Base-by-base conservation (phyloP, 2,329 filamentous ascomycete genomes). In the Neofusicoccum sp. region DNA sequence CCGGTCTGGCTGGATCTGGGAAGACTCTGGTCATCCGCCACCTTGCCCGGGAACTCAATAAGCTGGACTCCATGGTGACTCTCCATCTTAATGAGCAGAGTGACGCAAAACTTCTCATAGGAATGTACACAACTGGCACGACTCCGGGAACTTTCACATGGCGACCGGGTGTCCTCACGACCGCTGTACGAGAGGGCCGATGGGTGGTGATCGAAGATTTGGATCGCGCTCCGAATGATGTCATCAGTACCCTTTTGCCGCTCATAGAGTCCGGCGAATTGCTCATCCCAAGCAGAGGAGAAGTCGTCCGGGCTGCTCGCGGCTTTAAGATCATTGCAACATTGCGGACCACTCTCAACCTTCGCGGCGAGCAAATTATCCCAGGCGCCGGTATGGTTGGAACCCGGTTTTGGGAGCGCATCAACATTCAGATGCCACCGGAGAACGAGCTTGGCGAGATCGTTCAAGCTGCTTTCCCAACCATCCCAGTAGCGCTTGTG, bases 171-270 rank as follows among this genome's bases (percentile, higher is more conserved):
- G 90, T 98, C 20, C 79, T 99, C 67, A 97, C 95, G 0, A 96
- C 91, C 31, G 96, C 96, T 36, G 92, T 98, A 2, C 88, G 85
- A 70, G 93, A 99, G 79, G 96, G 95, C 14, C 85, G 93, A 69
- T 99, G 95, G 96, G 90, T 99, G 6, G 81, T 99, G 65, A 96
- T 99, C 62, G 96, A 99, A 75, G 96, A 99, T 74, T 82, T 99
- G 41, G 93, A 99, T 72, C 87, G 93, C 64, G 95, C 95, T 9
- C 95, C 96, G 4, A 93, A 91, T 65, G 95, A 99, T 75, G 90
- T 99, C 49, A 87, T 99, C 73, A 96, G 93, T 72, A 92, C 93
- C 12, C 84, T 99, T 30, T 81, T 99, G 28, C 95, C 96, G 8
- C 82, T 99, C 7, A 93, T 99, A 62, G 95, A 99, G 75, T 86